Evolutionary conservation across 148 eudicot species (phyloP), one percentile per base, ranked within the genome.

Genomic region (Silene latifolia): DNA sequence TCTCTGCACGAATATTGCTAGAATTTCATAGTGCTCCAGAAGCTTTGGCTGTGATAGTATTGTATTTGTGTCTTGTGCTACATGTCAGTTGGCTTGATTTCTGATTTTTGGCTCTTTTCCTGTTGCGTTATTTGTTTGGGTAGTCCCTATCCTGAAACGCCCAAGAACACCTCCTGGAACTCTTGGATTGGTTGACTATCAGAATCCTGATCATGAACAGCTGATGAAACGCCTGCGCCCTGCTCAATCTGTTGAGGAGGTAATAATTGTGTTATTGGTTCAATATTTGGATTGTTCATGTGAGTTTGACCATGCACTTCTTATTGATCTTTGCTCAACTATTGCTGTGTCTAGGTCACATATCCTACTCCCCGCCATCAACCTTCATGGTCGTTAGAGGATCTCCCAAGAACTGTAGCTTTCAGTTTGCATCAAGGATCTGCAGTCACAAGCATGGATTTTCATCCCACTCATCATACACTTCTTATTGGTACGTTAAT

Each of bases 371-470:
- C 82, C 27, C 94, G 95, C 46, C 90, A 87, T 73, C 91, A 86
- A 78, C 75, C 85, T 66, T 76, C 86, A 58, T 89, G 89, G 91
- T 89, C 97, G 12, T 17, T 87, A 72, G 93, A 91, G 72, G 97
- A 91, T 82, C 84, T 93, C 77, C 98, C 98, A 14, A 89, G 94
- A 89, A 85, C 78, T 1, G 97, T 93, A 73, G 97, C 92, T 75
- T 83, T 88, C 81, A 83, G 88, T 71, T 56, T 93, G 83, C 87
- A 85, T 80, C 96, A 88, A 78, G 97, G 94, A 73, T 89, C 94
- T 60, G 18, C 80, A 56, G 89, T 93, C 60, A 87, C 87, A 35
- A 93, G 97, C 98, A 79, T 93, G 94, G 94, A 93, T 74, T 93
- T 91, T 76, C 98, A 93, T 79, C 98, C 98, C 56, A 84, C 88